Evolutionary conservation across 306 rosid species (phyloP).

Genomic region (Senna siamea): DNA sequence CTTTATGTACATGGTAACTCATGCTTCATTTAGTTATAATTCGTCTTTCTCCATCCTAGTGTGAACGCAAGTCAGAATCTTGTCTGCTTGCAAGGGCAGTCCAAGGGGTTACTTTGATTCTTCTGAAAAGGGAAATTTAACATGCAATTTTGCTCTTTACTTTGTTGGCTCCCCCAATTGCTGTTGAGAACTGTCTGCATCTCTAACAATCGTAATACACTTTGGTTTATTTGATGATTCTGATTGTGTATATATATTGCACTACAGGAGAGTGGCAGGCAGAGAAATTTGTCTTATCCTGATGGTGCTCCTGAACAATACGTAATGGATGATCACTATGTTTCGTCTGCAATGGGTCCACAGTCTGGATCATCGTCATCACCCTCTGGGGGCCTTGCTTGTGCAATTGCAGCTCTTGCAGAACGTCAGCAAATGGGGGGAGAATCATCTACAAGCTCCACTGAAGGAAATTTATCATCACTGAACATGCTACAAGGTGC

Average conservation of each 20-base stretch:
- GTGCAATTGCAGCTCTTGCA: constrained; percentile 97
- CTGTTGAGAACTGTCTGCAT: not conserved
- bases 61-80: no score
- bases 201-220: not conserved
- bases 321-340: constrained; percentile 47
- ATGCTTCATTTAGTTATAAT: no score
- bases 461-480: constrained; percentile 50
- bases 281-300: constrained; percentile 47
- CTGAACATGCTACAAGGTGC: constrained; percentile 60
- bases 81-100: constrained; percentile 7
- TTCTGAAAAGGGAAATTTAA: not conserved
- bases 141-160: not conserved
- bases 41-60: no score
- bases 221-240: constrained; percentile 20
- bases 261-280: constrained; percentile 83
- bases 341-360: constrained; percentile 49
- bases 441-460: constrained; percentile 57
- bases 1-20: no score
- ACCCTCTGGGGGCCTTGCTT: constrained; percentile 92
- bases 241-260: constrained; percentile 30
- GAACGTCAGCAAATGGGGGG: constrained; percentile 86
- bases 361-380: constrained; percentile 78
- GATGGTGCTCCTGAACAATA: constrained; percentile 62
- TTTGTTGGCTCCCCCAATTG: no score
- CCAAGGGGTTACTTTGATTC: not conserved